Evolutionary conservation across 352 stramenopile genomes (phyloP).

Genomic region (Phytophthora crassamura): DNA sequence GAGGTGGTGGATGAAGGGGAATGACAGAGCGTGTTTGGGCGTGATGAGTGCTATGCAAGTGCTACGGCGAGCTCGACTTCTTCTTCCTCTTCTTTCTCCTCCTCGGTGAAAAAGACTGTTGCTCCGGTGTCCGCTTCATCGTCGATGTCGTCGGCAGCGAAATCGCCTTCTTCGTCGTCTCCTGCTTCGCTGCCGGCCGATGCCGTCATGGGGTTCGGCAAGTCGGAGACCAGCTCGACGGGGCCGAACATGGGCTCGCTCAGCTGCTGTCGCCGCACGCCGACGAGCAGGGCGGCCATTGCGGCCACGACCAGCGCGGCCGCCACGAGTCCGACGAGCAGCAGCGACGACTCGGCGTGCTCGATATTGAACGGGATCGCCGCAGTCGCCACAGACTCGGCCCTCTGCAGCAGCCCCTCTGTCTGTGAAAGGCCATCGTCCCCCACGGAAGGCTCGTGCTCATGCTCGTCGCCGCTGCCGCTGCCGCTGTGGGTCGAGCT

Average conservation of each 20-base stretch:
- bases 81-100: constrained; percentile 24
- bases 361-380: constrained; percentile 24
- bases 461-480: too few species aligned
- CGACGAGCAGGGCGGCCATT: constrained; percentile 29
- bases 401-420: constrained; percentile 13
- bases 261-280: constrained; percentile 33
- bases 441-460: constrained; percentile 4
- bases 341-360: constrained; percentile 9
- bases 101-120: constrained; percentile 12
- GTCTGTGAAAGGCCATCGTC: constrained; percentile 3
- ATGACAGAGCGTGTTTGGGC: constrained; percentile 4
- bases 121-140: constrained; percentile 21
- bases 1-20: constrained; percentile 9
- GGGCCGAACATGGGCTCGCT: constrained; percentile 37
- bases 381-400: constrained; percentile 20
- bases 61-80: not conserved
- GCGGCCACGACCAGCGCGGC: constrained; percentile 25
- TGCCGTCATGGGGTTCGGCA: constrained; percentile 37
- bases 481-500: constrained; percentile 3
- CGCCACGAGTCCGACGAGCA: constrained; percentile 12
- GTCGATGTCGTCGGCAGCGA: constrained; percentile 14
- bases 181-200: constrained; percentile 1
- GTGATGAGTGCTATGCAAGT: constrained; percentile 23
- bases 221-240: constrained; percentile 38
- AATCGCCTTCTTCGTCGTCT: not conserved